These are phyloP conservation scores for Monosporozyma yasuniensis DNA, from an alignment of 805 yeast species.

Conservation along the genomic window DNA sequence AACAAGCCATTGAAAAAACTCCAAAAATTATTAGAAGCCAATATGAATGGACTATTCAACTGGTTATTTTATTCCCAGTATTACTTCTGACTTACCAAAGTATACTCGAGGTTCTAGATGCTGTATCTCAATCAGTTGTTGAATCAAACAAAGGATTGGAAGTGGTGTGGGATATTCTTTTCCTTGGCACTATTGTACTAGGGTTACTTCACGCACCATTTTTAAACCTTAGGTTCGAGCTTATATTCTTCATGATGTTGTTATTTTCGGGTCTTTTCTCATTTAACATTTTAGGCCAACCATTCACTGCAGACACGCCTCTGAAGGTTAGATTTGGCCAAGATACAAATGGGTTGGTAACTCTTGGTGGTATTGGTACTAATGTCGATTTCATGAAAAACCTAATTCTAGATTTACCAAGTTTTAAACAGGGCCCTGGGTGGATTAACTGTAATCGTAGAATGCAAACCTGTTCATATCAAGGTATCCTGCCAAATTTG, in stretches of 20 bases:
- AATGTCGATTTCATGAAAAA: constrained; percentile 25
- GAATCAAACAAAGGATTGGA: constrained; percentile 45
- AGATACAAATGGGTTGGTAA: constrained; percentile 34
- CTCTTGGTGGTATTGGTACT: constrained; percentile 7
- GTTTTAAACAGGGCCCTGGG: constrained; percentile 35
- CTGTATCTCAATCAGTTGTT: constrained; percentile 60
- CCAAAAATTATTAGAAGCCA: constrained; percentile 19
- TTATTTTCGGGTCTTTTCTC: not conserved
- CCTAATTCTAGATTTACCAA: constrained; percentile 54
- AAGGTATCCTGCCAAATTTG: constrained; percentile 41
- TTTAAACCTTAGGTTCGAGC: constrained; percentile 1
- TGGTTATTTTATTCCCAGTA: constrained; percentile 56
- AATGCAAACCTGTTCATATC: constrained; percentile 44
- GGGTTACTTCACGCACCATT: constrained; percentile 2
- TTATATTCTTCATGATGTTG: not conserved
- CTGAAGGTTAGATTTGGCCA: constrained; percentile 67
- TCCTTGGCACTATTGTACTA: constrained; percentile 31
- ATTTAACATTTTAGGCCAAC: constrained; percentile 33
- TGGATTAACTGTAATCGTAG: constrained; percentile 34
- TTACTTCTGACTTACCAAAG: constrained; percentile 46
- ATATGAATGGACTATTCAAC: constrained; percentile 80
- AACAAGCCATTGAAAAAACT: not conserved
- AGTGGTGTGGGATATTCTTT: constrained; percentile 29
- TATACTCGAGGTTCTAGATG: constrained; percentile 36
- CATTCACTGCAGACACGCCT: constrained; percentile 55